These are phyloP conservation scores for Penstemon davidsonii DNA, from an alignment of 257 asterid genomes.

Conservation along the genomic window DNA sequence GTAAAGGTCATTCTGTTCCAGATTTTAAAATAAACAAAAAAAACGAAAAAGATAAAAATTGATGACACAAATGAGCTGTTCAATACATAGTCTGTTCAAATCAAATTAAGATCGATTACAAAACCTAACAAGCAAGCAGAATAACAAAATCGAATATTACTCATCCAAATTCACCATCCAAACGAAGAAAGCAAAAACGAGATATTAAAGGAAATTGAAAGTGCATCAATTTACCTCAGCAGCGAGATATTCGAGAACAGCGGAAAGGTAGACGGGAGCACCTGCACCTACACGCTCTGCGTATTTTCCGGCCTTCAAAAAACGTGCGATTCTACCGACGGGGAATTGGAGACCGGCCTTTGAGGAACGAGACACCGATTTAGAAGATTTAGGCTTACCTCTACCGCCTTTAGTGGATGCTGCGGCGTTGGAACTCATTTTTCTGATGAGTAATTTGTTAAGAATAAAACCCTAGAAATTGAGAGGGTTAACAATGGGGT, in stretches of 20 bases:
- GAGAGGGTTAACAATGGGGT: not conserved
- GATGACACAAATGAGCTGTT: no score
- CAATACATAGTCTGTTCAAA: no score
- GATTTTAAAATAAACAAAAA: no score
- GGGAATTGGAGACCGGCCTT: slow-evolving; percentile 73
- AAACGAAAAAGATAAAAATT: no score
- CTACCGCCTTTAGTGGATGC: slow-evolving; percentile 54
- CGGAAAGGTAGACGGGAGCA: slow-evolving; percentile 68
- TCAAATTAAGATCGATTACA: no score
- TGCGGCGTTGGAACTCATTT: slow-evolving; percentile 42
- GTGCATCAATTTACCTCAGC: slow-evolving; percentile 46
- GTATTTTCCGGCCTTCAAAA: slow-evolving; percentile 57
- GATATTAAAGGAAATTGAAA: not conserved
- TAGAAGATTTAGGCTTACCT: slow-evolving; percentile 50
- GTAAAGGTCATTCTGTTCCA: no score
- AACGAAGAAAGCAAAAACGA: not conserved
- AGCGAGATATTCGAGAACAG: slow-evolving; percentile 66
- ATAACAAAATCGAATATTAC: not conserved
- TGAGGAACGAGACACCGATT: slow-evolving; percentile 56
- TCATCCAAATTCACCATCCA: no score
- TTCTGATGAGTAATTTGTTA: not conserved
- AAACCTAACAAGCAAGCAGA: no score
- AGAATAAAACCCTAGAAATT: slow-evolving; percentile 29
- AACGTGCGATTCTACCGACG: slow-evolving; percentile 68
- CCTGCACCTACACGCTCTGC: slow-evolving; percentile 74